Evolutionary conservation across 2,329 filamentous ascomycete species (phyloP).

Genomic region (Xylariaceae sp.): DNA sequence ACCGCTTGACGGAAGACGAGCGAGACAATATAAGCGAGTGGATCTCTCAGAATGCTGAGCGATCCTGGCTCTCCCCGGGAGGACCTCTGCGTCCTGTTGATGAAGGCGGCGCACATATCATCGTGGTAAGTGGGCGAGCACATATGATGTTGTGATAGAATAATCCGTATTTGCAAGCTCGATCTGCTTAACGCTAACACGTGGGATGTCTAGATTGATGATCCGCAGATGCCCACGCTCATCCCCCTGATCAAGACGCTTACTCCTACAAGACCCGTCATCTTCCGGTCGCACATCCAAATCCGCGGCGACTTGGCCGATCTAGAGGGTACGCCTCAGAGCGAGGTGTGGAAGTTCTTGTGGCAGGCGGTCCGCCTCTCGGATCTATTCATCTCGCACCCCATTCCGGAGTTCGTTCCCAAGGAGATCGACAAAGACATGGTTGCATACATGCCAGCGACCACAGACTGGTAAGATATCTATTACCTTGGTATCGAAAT

Average conservation of each 20-base stretch:
- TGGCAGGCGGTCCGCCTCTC: conserved; percentile 66
- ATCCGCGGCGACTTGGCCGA: conserved; percentile 69
- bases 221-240: conserved; percentile 77
- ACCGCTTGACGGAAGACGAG: conserved; percentile 59
- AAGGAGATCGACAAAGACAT: conserved; percentile 58
- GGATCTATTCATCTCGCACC: conserved; percentile 78
- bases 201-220: conserved; percentile 55
- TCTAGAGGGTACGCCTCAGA: conserved; percentile 58
- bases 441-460: conserved; percentile 72
- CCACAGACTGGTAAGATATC: conserved; percentile 62
- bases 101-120: conserved; percentile 68
- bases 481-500: not conserved
- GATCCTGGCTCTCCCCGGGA: conserved; percentile 66
- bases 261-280: conserved; percentile 68
- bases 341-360: conserved; percentile 69
- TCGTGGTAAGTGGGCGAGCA: conserved; percentile 45
- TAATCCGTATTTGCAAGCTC: not conserved
- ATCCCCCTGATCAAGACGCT: conserved; percentile 68
- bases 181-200: conserved; percentile 1
- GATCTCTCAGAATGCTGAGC: conserved; percentile 66
- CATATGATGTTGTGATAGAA: conserved; percentile 24
- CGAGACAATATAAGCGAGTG: conserved; percentile 61
- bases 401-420: conserved; percentile 71
- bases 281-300: conserved; percentile 80
- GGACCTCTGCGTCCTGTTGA: conserved; percentile 61